Base-by-base conservation (phyloP, 2,329 filamentous ascomycete species). In the Claviceps sp. region DNA sequence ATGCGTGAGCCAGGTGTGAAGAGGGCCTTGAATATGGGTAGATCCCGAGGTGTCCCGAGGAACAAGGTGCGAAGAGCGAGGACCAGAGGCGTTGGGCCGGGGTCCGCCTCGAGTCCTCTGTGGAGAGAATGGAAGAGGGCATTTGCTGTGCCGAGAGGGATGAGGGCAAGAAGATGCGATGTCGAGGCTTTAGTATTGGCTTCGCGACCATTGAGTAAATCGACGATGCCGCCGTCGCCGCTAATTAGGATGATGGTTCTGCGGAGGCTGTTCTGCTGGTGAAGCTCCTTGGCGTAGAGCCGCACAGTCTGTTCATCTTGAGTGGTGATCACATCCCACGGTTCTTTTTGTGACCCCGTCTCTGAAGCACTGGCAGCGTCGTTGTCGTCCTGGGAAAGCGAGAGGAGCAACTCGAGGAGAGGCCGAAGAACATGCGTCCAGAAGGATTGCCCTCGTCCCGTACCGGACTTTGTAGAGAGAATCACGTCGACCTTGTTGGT, bases 151-250 rank as follows among this genome's bases (percentile, higher is more conserved):
- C 82, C 82, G 0, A 85, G 70, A 1, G 82, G 82, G 16, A 85
- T 64, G 14, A 81, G 62, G 0, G 71, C 73, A 37, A 85, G 62
- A 2, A 73, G 65, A 0, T 78, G 76, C 5, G 22, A 10, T 6
- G 37, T 4, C 14, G 38, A 17, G 2, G 19, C 6, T 24, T 5
- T 54, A 1, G 51, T 41, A 1, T 54, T 50, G 0, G 58, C 57
- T 26, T 62, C 57, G 11, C 65, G 62, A 26, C 65, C 78, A 62
- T 96, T 94, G 54, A 95, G 73, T 1, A 93, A 72, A 59, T 97
- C 91, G 17, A 89, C 77, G 2, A 95, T 67, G 5, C 89, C 91
- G 14, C 91, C 91, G 65, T 97, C 91, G 6, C 91, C 91, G 48
- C 86, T 91, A 5, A 96, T 74, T 13, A 97, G 75, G 34, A 96